Conservation (phyloP, 495 filamentous ascomycete species). For the Clavariopsis aquatica region DNA sequence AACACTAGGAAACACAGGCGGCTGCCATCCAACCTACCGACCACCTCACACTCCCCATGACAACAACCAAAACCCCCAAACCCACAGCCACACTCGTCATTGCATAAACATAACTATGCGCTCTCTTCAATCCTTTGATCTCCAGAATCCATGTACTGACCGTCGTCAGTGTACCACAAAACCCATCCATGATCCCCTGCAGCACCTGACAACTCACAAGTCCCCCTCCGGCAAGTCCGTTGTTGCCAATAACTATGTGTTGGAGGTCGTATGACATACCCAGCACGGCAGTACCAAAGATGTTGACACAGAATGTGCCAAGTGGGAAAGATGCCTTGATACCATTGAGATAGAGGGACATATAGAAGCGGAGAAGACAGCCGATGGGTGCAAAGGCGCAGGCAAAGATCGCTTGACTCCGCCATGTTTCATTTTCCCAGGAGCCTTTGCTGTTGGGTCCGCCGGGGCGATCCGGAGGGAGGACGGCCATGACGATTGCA, state of each 20-base stretch:
- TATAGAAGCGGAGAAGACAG: slow-evolving; percentile 72
- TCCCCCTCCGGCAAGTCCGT: slow-evolving; percentile 50
- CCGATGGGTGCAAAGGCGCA: slow-evolving; percentile 85
- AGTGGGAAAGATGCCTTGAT: slow-evolving; percentile 73
- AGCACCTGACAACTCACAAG: slow-evolving; percentile 70
- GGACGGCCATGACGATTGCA: slow-evolving; percentile 69
- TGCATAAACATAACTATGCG: slow-evolving; percentile 78
- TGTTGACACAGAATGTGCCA: slow-evolving; percentile 85
- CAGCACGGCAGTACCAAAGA: slow-evolving; percentile 67
- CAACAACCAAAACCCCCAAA: slow-evolving; percentile 66
- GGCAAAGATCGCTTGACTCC: slow-evolving; percentile 71
- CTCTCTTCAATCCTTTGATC: slow-evolving; percentile 64
- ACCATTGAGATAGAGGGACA: slow-evolving; percentile 66
- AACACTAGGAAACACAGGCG: slow-evolving; percentile 11
- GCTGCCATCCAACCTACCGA: slow-evolving; percentile 55
- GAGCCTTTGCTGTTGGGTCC: slow-evolving; percentile 38
- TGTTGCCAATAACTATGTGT: slow-evolving; percentile 50
- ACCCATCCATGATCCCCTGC: slow-evolving; percentile 84
- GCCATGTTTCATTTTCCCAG: slow-evolving; percentile 61
- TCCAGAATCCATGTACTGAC: slow-evolving; percentile 92
- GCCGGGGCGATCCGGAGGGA: slow-evolving; percentile 65
- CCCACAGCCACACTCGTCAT: slow-evolving; percentile 62
- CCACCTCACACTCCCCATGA: slow-evolving; percentile 83
- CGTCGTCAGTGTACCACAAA: slow-evolving; percentile 87
- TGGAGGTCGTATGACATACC: slow-evolving; percentile 75